These are phyloP conservation scores for Rubia peregrina DNA, from an alignment of 305 asterid species.

Conservation along the genomic window DNA sequence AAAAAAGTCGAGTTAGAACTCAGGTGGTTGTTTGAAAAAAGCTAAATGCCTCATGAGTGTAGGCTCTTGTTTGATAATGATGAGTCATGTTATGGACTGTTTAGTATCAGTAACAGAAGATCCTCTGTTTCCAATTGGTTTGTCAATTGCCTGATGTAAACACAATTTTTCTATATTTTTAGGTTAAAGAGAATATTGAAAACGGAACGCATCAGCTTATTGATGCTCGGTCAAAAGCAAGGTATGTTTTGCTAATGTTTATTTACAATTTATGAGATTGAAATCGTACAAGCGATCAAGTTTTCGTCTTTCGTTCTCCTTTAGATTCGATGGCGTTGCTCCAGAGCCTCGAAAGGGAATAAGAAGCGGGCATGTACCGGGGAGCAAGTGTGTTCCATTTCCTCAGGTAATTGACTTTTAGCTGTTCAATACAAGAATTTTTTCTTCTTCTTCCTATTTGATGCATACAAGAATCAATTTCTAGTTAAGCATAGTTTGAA, in stretches of 20 bases:
- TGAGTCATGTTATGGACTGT: not conserved
- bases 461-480: not conserved
- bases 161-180: constrained; percentile 19
- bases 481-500: not conserved
- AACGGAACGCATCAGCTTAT: constrained; percentile 73
- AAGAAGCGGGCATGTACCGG: constrained; percentile 86
- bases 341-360: constrained; percentile 97
- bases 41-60: not conserved
- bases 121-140: not conserved
- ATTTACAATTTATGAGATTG: not conserved
- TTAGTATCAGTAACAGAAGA: not conserved
- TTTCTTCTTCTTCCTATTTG: not conserved
- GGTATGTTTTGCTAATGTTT: constrained; percentile 33
- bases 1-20: constrained; percentile 2
- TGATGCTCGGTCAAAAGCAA: constrained; percentile 91
- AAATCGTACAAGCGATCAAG: not conserved
- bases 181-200: constrained; percentile 74
- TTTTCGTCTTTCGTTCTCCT: constrained; percentile 5
- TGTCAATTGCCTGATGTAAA: not conserved
- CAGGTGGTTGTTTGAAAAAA: not conserved
- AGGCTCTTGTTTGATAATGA: not conserved
- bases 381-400: constrained; percentile 89
- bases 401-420: constrained; percentile 42
- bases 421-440: not conserved
- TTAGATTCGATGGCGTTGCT: constrained; percentile 83